These are phyloP conservation scores for Pythium pyrilobum DNA, from an alignment of 352 stramenopile genomes.

Conservation along the genomic window DNA sequence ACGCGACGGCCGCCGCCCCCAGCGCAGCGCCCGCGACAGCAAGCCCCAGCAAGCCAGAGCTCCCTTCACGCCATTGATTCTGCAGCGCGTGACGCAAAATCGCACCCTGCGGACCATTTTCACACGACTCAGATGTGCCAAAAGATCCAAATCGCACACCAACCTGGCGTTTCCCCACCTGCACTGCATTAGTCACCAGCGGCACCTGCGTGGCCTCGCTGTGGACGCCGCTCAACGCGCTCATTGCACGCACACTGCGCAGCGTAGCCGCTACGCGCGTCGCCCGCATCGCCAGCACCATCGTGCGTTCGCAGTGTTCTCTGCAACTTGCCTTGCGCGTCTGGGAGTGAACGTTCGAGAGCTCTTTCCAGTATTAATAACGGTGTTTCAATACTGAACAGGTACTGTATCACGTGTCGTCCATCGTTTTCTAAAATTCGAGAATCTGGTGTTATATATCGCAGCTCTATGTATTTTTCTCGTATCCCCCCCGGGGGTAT, in stretches of 20 bases:
- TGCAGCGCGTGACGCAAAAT: no score
- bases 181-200: background rate
- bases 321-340: background rate
- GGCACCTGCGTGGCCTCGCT: background rate
- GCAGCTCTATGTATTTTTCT: no score
- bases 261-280: background rate
- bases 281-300: constrained; percentile 2
- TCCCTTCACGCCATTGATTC: no score
- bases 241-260: background rate
- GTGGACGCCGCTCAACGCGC: background rate
- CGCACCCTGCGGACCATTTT: no score
- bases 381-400: no score
- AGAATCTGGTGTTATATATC: background rate
- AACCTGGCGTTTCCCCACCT: background rate
- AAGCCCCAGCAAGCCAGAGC: no score
- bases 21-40: no score
- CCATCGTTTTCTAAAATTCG: background rate
- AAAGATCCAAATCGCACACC: no score
- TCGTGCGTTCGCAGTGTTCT: constrained; percentile 4
- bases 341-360: background rate
- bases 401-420: no score
- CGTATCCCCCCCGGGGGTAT: no score
- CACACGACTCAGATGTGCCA: no score
- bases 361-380: background rate
- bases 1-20: no score